A percentile compares a stretch with the other conserved stretches of the same genome.
Evolutionary conservation across 2,329 filamentous ascomycete species (phyloP).

Genomic region (Epichloe coenophiala): DNA sequence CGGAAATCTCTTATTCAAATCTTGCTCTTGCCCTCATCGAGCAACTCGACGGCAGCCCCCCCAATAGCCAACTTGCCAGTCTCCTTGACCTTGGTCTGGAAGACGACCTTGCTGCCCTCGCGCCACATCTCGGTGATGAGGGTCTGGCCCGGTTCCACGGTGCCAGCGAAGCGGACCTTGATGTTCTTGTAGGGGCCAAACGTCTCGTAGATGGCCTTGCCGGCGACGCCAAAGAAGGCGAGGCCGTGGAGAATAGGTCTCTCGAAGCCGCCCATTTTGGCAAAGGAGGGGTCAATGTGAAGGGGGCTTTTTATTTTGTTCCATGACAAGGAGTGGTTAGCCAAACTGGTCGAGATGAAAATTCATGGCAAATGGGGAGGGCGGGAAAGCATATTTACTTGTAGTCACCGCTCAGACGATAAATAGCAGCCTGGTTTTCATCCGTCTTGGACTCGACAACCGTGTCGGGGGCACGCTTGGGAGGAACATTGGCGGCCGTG

Average conservation of each 20-base stretch:
- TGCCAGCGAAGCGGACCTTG: slow-evolving; percentile 82
- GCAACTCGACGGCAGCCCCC: slow-evolving; percentile 65
- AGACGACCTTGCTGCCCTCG: slow-evolving; percentile 64
- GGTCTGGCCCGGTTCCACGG: slow-evolving; percentile 79
- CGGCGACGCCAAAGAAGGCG: slow-evolving; percentile 83
- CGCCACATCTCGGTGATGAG: slow-evolving; percentile 91
- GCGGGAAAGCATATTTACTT: slow-evolving; percentile 49
- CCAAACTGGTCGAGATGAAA: neutral
- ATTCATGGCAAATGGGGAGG: neutral
- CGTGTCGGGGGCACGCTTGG: slow-evolving; percentile 62
- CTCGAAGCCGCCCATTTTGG: slow-evolving; percentile 91
- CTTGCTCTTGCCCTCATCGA: slow-evolving; percentile 22
- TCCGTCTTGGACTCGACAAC: slow-evolving; percentile 77
- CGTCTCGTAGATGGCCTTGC: slow-evolving; percentile 75
- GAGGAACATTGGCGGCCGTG: slow-evolving; percentile 67
- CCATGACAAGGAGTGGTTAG: neutral
- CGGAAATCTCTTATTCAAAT: slow-evolving; percentile 4
- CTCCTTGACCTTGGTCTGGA: slow-evolving; percentile 83
- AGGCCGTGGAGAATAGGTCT: slow-evolving; percentile 92
- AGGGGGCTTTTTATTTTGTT: slow-evolving; percentile 44
- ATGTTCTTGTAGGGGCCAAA: slow-evolving; percentile 80
- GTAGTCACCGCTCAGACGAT: slow-evolving; percentile 85
- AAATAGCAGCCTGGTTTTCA: slow-evolving; percentile 84
- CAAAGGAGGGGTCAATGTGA: slow-evolving; percentile 88
- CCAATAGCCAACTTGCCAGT: slow-evolving; percentile 81